Conservation (phyloP, 139 green algal species). For the Astrephomene gubernaculifera region DNA sequence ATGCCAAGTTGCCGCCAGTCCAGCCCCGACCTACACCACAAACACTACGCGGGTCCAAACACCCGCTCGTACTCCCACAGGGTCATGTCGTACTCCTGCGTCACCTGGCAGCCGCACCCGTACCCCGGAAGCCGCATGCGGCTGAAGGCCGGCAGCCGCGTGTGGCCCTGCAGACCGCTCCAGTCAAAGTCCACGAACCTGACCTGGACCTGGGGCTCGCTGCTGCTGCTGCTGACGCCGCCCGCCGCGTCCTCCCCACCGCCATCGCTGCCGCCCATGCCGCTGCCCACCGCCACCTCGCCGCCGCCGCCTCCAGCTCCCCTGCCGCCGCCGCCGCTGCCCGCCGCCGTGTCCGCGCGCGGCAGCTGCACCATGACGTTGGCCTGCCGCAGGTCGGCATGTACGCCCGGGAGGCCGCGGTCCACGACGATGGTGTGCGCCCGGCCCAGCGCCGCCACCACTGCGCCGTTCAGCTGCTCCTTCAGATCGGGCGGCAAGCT, state of each 20-base stretch:
- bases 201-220: background rate
- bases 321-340: too few relatives aligned
- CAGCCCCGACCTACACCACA: too few relatives aligned
- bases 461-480: background rate
- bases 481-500: background rate
- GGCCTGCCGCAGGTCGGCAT: slow-evolving; percentile 10
- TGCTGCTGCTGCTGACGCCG: too few relatives aligned
- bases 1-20: too few relatives aligned
- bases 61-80: too few relatives aligned
- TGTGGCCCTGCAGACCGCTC: background rate
- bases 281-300: too few relatives aligned
- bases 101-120: background rate
- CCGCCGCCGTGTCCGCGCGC: background rate
- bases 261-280: too few relatives aligned
- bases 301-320: too few relatives aligned
- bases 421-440: background rate
- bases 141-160: background rate
- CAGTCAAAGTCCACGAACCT: slow-evolving; percentile 14
- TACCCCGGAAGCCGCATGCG: background rate
- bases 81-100: background rate
- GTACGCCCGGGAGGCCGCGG: background rate
- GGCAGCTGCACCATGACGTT: slow-evolving; percentile 3
- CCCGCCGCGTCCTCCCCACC: too few relatives aligned
- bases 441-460: background rate
- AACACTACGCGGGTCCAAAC: too few relatives aligned